Evolutionary conservation across 441 rosid genomes (phyloP), one percentile per base, ranked within the genome.

Genomic region (Erodium trifolium): DNA sequence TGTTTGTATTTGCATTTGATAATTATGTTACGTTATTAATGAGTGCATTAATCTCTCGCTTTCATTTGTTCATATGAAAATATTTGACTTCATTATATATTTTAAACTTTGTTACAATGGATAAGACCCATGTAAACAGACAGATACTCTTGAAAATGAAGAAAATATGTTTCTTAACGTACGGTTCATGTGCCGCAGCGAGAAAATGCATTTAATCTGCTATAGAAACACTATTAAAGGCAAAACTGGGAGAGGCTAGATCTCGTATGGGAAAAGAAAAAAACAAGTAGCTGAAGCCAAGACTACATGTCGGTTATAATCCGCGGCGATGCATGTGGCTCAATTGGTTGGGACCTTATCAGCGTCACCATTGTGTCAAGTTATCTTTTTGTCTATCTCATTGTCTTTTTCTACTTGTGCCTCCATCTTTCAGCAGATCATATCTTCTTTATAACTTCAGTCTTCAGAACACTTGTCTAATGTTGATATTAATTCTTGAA

Each of bases 401-500:
- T 23, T 23, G 27, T 23, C 27, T 23, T 0, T 23, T 51, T 4
- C 1, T 39, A 39, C 45, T 4, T 39, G 45, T 12, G 55, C 3
- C 57, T 51, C 57, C 27, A 23, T 23, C 27, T 23, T 23, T 23
- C 27, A 23, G 27, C 27, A 23, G 27, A 23, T 23, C 27, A 51
- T n/a, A 3, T n/a, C 57, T 0, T 51, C 16, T 51, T n/a, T 16
- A 51, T 14, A 10, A 4, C 57, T 51, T 51, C 13, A 3, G 57
- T 1, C 16, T 10, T 47, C 76, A 91, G 70, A 81, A 86, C 45
- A 91, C 96, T 80, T 89, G 93, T 82, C 96, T 86, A 67, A 88
- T 93, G 71, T 91, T 93, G 70, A 93, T 85, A 80, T 93, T 89
- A 81, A 89, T 86, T 78, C 98, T 91, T 23, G 92, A 91, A 67